Evolutionary conservation across 257 asterid species (phyloP).

Genomic region (Fraxinus excelsior): DNA sequence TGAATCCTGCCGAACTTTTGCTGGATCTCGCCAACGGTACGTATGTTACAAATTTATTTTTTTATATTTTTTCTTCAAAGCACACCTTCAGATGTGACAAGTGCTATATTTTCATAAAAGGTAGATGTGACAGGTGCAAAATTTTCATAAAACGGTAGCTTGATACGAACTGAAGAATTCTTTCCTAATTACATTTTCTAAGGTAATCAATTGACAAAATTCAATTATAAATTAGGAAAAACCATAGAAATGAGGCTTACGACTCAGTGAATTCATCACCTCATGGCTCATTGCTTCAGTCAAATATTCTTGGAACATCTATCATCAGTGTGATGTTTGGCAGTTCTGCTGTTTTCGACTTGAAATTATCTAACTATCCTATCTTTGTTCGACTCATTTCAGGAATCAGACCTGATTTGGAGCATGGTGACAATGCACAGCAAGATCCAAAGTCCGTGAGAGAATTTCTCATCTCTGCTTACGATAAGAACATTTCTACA

Average conservation of each 20-base stretch:
- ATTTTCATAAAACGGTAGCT: no score
- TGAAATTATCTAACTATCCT: not conserved
- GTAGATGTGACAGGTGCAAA: not conserved
- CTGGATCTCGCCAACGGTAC: conserved; percentile 98
- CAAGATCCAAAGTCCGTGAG: conserved; percentile 59
- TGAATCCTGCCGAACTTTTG: conserved; percentile 91
- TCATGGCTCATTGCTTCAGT: not conserved
- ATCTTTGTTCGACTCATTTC: conserved; percentile 21
- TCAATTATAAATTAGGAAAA: no score
- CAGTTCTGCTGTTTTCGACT: not conserved
- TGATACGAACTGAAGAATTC: not conserved
- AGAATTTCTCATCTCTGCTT: conserved; percentile 71
- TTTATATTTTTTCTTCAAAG: not conserved
- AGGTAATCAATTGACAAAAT: not conserved
- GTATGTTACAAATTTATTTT: not conserved
- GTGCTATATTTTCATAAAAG: not conserved
- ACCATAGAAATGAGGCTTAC: no score
- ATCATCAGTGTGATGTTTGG: not conserved
- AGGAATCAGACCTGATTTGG: conserved; percentile 79
- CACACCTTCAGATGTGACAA: not conserved
- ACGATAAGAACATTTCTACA: conserved; percentile 74
- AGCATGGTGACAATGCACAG: conserved; percentile 45
- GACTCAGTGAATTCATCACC: no score
- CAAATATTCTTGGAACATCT: not conserved
- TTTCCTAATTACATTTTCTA: conserved; percentile 6